Percentiles rank a stretch among this genome's conserved stretches.
Evolutionary conservation across 1,284 basidiomycete genomes (phyloP).

Genomic region (Cryptococcus sp.): DNA sequence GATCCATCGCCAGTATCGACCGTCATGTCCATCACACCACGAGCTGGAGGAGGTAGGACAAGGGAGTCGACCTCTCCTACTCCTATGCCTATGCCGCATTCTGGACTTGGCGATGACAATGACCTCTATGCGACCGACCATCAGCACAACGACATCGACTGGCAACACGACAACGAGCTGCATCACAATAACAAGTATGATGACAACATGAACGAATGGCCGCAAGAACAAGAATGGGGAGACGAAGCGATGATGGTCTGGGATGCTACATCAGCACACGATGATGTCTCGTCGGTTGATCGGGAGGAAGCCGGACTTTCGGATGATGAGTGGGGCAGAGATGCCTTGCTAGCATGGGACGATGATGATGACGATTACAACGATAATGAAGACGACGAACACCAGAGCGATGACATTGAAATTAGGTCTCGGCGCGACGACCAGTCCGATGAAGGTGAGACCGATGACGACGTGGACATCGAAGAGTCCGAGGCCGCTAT

Average conservation of each 20-base stretch:
- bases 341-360: constrained; percentile 18
- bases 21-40: no score
- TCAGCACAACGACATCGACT: no score
- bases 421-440: background rate
- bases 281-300: constrained; percentile 21
- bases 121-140: no score
- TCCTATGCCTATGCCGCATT: no score
- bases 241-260: constrained; percentile 28
- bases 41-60: no score
- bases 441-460: constrained; percentile 1
- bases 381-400: background rate
- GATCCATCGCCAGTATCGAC: no score
- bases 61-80: no score
- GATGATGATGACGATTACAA: constrained; percentile 1
- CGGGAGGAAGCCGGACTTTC: constrained; percentile 25
- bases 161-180: no score
- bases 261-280: constrained; percentile 5
- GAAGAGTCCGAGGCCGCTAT: constrained; percentile 13
- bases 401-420: no score
- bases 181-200: no score
- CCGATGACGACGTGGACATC: background rate
- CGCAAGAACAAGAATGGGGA: constrained; percentile 18
- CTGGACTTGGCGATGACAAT: no score
- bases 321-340: constrained; percentile 23
- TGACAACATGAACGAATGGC: no score